Conservation (phyloP, 768 basidiomycete genomes). For the Lentinula lateritia region DNA sequence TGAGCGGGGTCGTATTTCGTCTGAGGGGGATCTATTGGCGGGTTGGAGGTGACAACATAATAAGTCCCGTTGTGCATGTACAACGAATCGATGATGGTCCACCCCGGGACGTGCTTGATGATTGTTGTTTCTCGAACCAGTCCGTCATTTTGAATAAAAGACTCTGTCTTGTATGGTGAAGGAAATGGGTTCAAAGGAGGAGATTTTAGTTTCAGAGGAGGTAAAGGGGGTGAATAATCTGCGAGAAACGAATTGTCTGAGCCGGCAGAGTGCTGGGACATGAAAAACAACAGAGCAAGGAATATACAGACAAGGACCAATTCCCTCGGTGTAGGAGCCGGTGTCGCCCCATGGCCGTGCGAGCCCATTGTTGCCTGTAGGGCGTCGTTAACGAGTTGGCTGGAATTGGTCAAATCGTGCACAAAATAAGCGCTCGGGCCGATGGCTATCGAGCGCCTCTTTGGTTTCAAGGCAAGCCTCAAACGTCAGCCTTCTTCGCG, state of each 20-base stretch:
- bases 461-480: too few species aligned
- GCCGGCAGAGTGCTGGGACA: conserved; percentile 7
- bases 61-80: conserved; percentile 79
- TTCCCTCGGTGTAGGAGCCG: conserved; percentile 39
- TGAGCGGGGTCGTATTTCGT: neutral
- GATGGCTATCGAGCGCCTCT: too few species aligned
- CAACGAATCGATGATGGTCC: conserved; percentile 84
- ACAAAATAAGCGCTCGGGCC: neutral
- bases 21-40: conserved; percentile 36
- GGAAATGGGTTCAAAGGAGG: conserved; percentile 5
- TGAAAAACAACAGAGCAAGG: conserved; percentile 17
- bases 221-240: conserved; percentile 5
- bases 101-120: conserved; percentile 79
- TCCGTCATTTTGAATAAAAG: conserved; percentile 5
- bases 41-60: conserved; percentile 67
- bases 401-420: neutral
- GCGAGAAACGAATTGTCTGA: conserved; percentile 14
- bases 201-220: neutral
- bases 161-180: conserved; percentile 5
- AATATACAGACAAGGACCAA: conserved; percentile 34
- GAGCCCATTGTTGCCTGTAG: neutral
- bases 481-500: too few species aligned
- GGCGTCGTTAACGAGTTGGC: neutral
- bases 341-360: neutral
- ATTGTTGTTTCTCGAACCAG: conserved; percentile 56